These are phyloP conservation scores for Lachnellula suecica DNA, from an alignment of 2,329 filamentous ascomycete species.

Conservation along the genomic window DNA sequence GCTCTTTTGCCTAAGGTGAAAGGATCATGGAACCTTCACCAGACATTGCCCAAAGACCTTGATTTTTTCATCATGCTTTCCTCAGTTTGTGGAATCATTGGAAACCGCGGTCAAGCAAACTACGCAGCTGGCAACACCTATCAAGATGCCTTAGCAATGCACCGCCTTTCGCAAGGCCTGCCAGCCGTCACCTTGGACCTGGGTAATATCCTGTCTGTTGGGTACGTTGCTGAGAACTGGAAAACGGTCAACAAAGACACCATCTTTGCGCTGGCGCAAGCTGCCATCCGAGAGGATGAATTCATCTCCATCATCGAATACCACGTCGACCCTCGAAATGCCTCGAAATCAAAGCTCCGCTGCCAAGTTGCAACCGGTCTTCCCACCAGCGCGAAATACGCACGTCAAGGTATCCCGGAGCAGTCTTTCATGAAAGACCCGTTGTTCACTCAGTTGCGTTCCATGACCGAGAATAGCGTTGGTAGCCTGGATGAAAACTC, in stretches of 20 bases:
- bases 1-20: slow-evolving; percentile 36
- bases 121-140: slow-evolving; percentile 35
- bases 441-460: not conserved
- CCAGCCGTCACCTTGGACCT: slow-evolving; percentile 22
- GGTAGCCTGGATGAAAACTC: not conserved
- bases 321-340: not conserved
- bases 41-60: slow-evolving; percentile 20
- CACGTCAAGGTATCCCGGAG: not conserved
- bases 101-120: slow-evolving; percentile 31
- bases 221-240: slow-evolving; percentile 33
- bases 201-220: slow-evolving; percentile 17
- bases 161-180: slow-evolving; percentile 18
- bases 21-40: slow-evolving; percentile 26
- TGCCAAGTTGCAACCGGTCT: not conserved
- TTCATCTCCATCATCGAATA: slow-evolving; percentile 8
- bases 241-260: not conserved
- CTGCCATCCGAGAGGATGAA: slow-evolving; percentile 13
- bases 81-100: slow-evolving; percentile 19
- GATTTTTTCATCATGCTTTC: slow-evolving; percentile 34
- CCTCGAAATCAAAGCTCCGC: not conserved
- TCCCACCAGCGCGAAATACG: not conserved
- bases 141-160: slow-evolving; percentile 23
- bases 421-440: not conserved
- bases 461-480: not conserved
- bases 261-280: slow-evolving; percentile 2